Conservation (phyloP, 208 protist species). For the Phytomonas sp. region DNA sequence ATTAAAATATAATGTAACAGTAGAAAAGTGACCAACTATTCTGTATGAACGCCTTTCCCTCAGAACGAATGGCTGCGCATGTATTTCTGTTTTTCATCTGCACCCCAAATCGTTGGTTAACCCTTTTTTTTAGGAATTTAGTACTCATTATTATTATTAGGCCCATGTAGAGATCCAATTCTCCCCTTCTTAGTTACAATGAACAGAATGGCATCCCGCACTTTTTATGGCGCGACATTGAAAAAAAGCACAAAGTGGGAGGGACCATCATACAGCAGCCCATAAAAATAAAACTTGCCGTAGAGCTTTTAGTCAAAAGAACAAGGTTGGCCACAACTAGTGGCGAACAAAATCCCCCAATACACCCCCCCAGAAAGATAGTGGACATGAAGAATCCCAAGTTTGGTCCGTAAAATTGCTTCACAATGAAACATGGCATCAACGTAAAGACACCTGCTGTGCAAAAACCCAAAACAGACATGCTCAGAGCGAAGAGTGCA, state of each 20-base stretch:
- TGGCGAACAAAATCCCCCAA: slow-evolving; percentile 68
- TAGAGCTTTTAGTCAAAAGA: slow-evolving; percentile 56
- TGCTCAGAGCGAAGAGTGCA: slow-evolving; percentile 44
- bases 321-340: slow-evolving; percentile 66
- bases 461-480: slow-evolving; percentile 67
- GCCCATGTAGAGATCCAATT: too few relatives aligned
- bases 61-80: too few relatives aligned
- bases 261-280: slow-evolving; percentile 52
- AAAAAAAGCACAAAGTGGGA: slow-evolving; percentile 49
- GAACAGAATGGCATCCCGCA: slow-evolving; percentile 15
- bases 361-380: slow-evolving; percentile 57
- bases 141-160: too few relatives aligned
- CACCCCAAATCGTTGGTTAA: too few relatives aligned
- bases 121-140: too few relatives aligned
- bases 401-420: slow-evolving; percentile 67
- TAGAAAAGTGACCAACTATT: too few relatives aligned
- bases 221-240: slow-evolving; percentile 51
- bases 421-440: slow-evolving; percentile 67
- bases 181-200: too few relatives aligned
- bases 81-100: too few relatives aligned
- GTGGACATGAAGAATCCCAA: slow-evolving; percentile 69
- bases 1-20: too few relatives aligned
- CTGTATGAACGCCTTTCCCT: too few relatives aligned
- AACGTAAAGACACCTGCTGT: slow-evolving; percentile 76
- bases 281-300: slow-evolving; percentile 71